Evolutionary conservation across 257 asterid genomes (phyloP).

Genomic region (Ocimum tenuiflorum): DNA sequence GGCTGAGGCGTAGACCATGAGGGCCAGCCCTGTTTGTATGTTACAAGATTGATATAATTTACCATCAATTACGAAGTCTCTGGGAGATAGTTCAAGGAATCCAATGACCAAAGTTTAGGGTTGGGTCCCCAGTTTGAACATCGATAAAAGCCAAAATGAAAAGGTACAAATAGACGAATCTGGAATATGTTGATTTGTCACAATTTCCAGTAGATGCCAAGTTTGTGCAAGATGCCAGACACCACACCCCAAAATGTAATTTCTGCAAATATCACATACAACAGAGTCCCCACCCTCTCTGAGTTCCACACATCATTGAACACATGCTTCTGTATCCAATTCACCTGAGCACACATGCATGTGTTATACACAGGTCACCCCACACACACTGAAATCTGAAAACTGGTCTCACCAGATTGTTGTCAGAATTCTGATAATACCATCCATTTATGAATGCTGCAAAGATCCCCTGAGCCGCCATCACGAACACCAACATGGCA

Average conservation of each 20-base stretch:
- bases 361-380: background rate
- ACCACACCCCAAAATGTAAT: conserved; percentile 74
- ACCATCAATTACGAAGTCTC: too few relatives aligned
- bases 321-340: conserved; percentile 69
- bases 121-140: too few relatives aligned
- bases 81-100: too few relatives aligned
- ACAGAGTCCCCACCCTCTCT: conserved; percentile 55
- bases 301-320: conserved; percentile 74
- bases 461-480: conserved; percentile 82
- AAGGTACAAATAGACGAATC: background rate
- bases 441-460: conserved; percentile 79
- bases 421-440: conserved; percentile 47
- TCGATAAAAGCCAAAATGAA: background rate
- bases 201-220: conserved; percentile 68
- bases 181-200: conserved; percentile 11
- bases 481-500: conserved; percentile 82
- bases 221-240: conserved; percentile 63
- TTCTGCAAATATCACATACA: conserved; percentile 80
- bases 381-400: background rate
- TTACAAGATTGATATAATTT: too few relatives aligned
- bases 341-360: conserved; percentile 41
- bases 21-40: too few relatives aligned
- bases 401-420: conserved; percentile 40
- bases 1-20: too few relatives aligned
- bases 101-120: too few relatives aligned